A percentile compares a stretch with the other conserved stretches of the same genome.
phyloP scores from a whole-genome alignment of 2,329 filamentous ascomycete genomes.

The Alternaria sp. region DNA sequence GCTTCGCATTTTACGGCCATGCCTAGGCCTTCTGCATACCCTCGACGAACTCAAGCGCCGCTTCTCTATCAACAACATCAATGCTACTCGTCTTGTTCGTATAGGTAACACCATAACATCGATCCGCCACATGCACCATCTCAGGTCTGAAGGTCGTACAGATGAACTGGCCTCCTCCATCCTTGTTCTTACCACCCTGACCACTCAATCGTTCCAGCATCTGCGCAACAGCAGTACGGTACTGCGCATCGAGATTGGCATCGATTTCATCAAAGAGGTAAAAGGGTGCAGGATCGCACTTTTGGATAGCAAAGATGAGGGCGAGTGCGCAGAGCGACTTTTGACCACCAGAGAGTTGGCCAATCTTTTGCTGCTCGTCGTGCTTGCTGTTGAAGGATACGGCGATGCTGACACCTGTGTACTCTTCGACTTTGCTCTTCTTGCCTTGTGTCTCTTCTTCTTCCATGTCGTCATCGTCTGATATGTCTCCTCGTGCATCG shows the following conservation, averaged over 20 bases:
- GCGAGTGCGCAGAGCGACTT: slow-evolving; percentile 98
- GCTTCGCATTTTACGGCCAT: not conserved
- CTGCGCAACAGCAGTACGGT: slow-evolving; percentile 91
- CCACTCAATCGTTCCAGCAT: slow-evolving; percentile 71
- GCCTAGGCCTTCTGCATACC: slow-evolving; percentile 67
- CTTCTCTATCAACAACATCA: slow-evolving; percentile 85
- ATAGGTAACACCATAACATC: slow-evolving; percentile 96
- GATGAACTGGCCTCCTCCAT: slow-evolving; percentile 80
- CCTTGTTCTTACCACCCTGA: slow-evolving; percentile 51
- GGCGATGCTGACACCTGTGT: slow-evolving; percentile 93
- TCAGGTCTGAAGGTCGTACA: slow-evolving; percentile 98
- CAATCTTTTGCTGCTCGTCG: slow-evolving; percentile 96
- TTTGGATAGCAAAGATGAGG: slow-evolving; percentile 97
- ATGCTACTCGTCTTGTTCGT: slow-evolving; percentile 92
- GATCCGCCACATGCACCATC: slow-evolving; percentile 93
- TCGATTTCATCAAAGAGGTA: slow-evolving; percentile 99
- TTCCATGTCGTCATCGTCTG: slow-evolving; percentile 65
- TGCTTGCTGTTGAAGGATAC: slow-evolving; percentile 99
- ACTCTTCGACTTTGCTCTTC: slow-evolving; percentile 78
- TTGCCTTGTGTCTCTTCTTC: slow-evolving; percentile 47
- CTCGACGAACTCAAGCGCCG: slow-evolving; percentile 93
- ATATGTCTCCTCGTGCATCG: slow-evolving; percentile 61
- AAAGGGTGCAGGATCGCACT: slow-evolving; percentile 95
- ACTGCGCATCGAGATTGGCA: slow-evolving; percentile 96
- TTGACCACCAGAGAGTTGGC: slow-evolving; percentile 95